A percentile compares a stretch with the other conserved stretches of the same genome.
Conservation (phyloP, 192 early-diverging fungal species). For the Backusella australiensis region DNA sequence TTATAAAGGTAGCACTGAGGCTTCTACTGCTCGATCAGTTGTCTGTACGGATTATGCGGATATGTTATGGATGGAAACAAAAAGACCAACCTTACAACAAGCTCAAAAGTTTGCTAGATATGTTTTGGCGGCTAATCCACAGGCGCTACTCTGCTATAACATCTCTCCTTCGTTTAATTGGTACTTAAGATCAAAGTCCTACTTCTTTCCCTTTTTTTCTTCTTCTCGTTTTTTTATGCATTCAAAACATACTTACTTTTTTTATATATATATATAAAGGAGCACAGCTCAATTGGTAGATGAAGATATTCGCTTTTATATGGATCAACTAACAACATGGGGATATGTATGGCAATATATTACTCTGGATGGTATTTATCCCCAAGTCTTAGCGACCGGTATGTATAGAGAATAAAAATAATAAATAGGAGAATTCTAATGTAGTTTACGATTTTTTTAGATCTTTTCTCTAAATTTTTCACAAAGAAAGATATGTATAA, state of each 20-base stretch:
- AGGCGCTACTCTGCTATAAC: constrained; percentile 95
- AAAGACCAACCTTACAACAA: constrained; percentile 86
- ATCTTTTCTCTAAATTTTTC: constrained; percentile 80
- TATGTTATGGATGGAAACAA: constrained; percentile 97
- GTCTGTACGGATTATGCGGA: constrained; percentile 88
- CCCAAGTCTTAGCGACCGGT: constrained; percentile 80
- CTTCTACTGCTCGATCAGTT: constrained; percentile 77
- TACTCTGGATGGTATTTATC: constrained; percentile 92
- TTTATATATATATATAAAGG: not conserved
- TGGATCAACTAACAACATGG: constrained; percentile 77
- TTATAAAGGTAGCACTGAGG: constrained; percentile 90
- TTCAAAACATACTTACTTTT: not conserved
- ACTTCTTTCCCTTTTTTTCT: no score
- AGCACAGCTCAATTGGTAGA: constrained; percentile 86
- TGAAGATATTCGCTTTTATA: constrained; percentile 80
- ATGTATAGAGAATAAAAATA: not conserved
- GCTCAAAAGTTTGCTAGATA: constrained; percentile 86
- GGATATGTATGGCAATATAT: constrained; percentile 98
- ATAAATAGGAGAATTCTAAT: not conserved
- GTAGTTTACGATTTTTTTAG: not conserved
- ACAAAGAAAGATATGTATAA: constrained; percentile 88
- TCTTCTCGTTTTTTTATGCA: not conserved
- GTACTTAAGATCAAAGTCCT: constrained; percentile 18
- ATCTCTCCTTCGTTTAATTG: constrained; percentile 97
- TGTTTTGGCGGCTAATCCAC: constrained; percentile 73